Percentiles rank a stretch among this genome's conserved stretches.
phyloP scores from a whole-genome alignment of 1,284 basidiomycete genomes.

The Leccinum angustisporum region DNA sequence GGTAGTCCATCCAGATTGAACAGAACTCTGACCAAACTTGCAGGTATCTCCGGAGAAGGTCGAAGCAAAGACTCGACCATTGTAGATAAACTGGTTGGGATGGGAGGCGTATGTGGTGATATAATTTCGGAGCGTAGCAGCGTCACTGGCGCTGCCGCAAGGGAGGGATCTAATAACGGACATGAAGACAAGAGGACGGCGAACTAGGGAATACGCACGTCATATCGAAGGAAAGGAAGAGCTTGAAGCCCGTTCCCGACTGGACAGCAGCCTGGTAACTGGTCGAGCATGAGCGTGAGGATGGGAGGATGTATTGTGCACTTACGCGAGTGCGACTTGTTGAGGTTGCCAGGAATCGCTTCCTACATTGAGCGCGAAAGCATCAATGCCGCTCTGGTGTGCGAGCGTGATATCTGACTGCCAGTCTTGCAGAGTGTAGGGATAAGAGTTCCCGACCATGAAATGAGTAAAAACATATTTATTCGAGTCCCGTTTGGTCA shows the following conservation, averaged over 20 bases:
- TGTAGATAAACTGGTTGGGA: constrained; percentile 64
- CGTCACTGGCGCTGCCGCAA: constrained; percentile 56
- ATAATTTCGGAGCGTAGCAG: constrained; percentile 54
- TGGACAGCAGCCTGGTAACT: constrained; percentile 57
- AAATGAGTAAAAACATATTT: constrained; percentile 67
- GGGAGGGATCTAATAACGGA: constrained; percentile 47
- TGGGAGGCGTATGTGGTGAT: constrained; percentile 57
- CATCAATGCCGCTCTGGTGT: constrained; percentile 59
- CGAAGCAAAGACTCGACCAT: constrained; percentile 64
- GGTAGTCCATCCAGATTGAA: constrained; percentile 53
- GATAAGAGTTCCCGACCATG: constrained; percentile 68
- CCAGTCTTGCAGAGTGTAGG: constrained; percentile 63
- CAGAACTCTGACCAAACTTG: constrained; percentile 60
- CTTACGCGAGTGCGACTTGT: constrained; percentile 66
- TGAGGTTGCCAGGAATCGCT: constrained; percentile 63
- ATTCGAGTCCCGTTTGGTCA: constrained; percentile 19
- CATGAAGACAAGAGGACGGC: constrained; percentile 2
- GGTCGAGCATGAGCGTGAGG: constrained; percentile 5
- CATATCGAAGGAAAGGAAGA: constrained; percentile 84
- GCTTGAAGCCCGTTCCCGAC: constrained; percentile 63
- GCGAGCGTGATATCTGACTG: constrained; percentile 57
- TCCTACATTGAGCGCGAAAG: constrained; percentile 68
- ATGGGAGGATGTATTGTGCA: constrained; percentile 18
- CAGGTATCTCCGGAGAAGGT: constrained; percentile 82
- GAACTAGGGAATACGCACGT: constrained; percentile 41